phyloP scores from a whole-genome alignment of 768 basidiomycete genomes.

The Dentipellis fragilis region DNA sequence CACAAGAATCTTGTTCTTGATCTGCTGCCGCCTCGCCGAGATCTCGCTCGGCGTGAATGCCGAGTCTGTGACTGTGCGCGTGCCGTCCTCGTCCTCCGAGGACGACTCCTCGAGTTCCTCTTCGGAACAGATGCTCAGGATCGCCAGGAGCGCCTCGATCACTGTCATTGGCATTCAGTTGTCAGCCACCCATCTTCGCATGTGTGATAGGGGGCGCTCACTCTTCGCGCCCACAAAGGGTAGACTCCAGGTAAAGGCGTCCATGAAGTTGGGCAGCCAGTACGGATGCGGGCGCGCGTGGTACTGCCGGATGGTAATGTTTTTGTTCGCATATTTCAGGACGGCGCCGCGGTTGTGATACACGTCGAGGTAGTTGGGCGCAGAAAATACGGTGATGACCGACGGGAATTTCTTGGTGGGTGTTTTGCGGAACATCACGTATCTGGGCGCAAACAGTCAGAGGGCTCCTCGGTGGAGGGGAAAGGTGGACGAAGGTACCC shows the following conservation, averaged over 20 bases:
- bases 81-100: constrained; percentile 36
- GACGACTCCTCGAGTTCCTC: constrained; percentile 82
- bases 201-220: constrained; percentile 26
- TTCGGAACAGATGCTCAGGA: constrained; percentile 91
- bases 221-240: constrained; percentile 99
- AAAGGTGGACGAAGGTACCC: constrained; percentile 39
- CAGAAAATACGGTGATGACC: constrained; percentile 96
- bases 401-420: constrained; percentile 92
- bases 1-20: constrained; percentile 90
- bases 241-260: constrained; percentile 97
- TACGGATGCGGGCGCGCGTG: constrained; percentile 57
- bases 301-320: constrained; percentile 74
- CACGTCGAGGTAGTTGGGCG: constrained; percentile 93
- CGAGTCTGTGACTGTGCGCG: not conserved
- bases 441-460: constrained; percentile 30
- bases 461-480: not conserved
- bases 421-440: constrained; percentile 93
- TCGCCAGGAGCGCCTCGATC: constrained; percentile 96
- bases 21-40: constrained; percentile 55
- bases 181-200: not conserved
- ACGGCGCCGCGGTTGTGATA: constrained; percentile 97
- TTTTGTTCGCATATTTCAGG: constrained; percentile 94
- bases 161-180: constrained; percentile 33
- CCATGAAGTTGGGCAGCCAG: constrained; percentile 99
- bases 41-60: constrained; percentile 30